Percentiles rank a stretch among this genome's conserved stretches.
Evolutionary conservation across 768 basidiomycete species (phyloP).

Genomic region (Coprinopsis cinerea): DNA sequence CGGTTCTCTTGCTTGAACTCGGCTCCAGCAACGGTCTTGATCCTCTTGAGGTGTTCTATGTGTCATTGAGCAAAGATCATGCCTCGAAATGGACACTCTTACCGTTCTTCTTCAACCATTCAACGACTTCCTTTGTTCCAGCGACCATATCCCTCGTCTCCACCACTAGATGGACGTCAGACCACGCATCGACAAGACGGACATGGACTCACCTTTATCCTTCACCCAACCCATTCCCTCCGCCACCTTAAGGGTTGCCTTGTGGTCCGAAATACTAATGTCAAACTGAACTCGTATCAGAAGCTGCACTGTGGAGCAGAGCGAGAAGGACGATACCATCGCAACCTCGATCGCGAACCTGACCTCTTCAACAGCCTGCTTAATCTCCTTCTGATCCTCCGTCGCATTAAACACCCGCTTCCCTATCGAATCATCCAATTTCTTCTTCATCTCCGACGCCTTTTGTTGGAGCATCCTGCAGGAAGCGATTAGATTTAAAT

Average conservation of each 20-base stretch:
- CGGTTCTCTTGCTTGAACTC: neutral
- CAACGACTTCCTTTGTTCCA: neutral
- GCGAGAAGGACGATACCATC: neutral
- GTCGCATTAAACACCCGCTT: constrained; percentile 18
- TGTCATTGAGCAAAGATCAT: neutral
- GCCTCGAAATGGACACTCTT: neutral
- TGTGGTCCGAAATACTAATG: neutral
- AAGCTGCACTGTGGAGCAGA: neutral
- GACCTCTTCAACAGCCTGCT: neutral
- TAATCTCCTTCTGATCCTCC: constrained; percentile 16
- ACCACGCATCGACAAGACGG: neutral
- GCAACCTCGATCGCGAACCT: constrained; percentile 1
- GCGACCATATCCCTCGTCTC: neutral
- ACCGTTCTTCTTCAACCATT: neutral
- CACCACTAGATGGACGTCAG: neutral
- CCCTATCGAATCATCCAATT: neutral
- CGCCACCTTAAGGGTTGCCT: neutral
- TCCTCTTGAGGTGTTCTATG: neutral
- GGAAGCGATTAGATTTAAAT: no score
- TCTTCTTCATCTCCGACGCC: neutral
- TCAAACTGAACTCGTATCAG: neutral
- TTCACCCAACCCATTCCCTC: neutral
- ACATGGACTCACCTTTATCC: neutral
- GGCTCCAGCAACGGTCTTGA: neutral
- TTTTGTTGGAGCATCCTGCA: neutral